These are phyloP conservation scores for Kluyveromyces lactis DNA, from an alignment of 805 yeast species.

Conservation along the genomic window DNA sequence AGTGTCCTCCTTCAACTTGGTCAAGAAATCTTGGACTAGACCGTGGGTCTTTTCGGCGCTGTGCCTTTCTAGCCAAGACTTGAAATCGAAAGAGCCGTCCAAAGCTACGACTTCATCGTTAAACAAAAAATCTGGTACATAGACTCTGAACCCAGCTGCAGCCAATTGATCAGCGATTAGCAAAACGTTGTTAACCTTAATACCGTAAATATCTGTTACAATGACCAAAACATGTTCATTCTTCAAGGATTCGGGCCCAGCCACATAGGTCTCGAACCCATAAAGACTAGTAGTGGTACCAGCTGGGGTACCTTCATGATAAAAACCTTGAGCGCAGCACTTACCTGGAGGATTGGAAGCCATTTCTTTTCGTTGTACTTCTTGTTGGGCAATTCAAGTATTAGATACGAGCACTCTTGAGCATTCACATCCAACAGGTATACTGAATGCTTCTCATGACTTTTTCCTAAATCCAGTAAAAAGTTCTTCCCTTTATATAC, in stretches of 20 bases:
- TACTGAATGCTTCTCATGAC: not conserved
- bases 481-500: no score
- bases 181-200: conserved; percentile 44
- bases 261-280: conserved; percentile 39
- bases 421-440: not conserved
- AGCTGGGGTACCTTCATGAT: conserved; percentile 43
- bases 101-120: conserved; percentile 35
- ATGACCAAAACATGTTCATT: conserved; percentile 48
- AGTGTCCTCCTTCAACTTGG: conserved; percentile 34
- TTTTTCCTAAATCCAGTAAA: no score
- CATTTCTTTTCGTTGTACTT: conserved; percentile 20
- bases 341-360: conserved; percentile 46
- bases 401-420: no score
- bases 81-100: conserved; percentile 20
- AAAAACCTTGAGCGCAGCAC: conserved; percentile 37
- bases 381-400: no score
- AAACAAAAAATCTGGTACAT: conserved; percentile 68
- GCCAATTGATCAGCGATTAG: conserved; percentile 65
- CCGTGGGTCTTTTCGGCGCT: conserved; percentile 38
- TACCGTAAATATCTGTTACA: conserved; percentile 64
- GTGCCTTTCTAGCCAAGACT: conserved; percentile 51
- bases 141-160: conserved; percentile 50
- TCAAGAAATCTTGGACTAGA: conserved; percentile 41
- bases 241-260: conserved; percentile 36
- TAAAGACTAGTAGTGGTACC: conserved; percentile 37